Percentiles rank a stretch among this genome's conserved stretches.
Evolutionary conservation across 257 asterid species (phyloP).

Genomic region (Ophiorrhiza pumila): DNA sequence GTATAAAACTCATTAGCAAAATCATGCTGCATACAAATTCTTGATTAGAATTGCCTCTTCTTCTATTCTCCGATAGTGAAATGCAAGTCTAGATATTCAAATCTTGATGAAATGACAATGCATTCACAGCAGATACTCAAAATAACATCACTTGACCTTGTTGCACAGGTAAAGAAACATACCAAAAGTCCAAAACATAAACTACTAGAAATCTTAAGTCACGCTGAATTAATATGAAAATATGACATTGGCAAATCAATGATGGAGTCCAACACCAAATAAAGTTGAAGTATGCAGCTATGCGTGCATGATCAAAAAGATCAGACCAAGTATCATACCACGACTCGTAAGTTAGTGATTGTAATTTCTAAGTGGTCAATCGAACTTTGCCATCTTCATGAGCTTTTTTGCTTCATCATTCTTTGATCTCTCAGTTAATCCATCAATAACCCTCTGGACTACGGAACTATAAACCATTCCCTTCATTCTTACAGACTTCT

Average conservation of each 20-base stretch:
- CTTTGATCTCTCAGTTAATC: conserved; percentile 31
- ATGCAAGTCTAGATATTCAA: background rate
- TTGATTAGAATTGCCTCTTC: background rate
- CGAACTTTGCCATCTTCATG: conserved; percentile 20
- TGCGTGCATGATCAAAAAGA: background rate
- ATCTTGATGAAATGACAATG: background rate
- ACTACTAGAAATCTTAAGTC: background rate
- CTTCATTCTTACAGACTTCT: conserved; percentile 21
- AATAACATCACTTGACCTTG: background rate
- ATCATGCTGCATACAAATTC: background rate
- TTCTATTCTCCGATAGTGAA: background rate
- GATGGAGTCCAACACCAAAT: background rate
- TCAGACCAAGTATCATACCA: background rate
- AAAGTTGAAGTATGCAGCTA: background rate
- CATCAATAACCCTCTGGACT: conserved; percentile 30
- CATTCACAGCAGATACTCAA: background rate
- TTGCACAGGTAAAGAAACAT: background rate
- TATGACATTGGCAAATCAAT: background rate
- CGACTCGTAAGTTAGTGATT: background rate
- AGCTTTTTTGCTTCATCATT: conserved; percentile 33
- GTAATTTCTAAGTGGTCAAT: background rate
- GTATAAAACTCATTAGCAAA: background rate
- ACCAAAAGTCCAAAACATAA: background rate
- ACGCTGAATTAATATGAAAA: background rate
- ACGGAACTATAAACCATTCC: conserved; percentile 8